These are phyloP conservation scores for Clathrus columnatus DNA, from an alignment of 768 basidiomycete species.

Conservation along the genomic window DNA sequence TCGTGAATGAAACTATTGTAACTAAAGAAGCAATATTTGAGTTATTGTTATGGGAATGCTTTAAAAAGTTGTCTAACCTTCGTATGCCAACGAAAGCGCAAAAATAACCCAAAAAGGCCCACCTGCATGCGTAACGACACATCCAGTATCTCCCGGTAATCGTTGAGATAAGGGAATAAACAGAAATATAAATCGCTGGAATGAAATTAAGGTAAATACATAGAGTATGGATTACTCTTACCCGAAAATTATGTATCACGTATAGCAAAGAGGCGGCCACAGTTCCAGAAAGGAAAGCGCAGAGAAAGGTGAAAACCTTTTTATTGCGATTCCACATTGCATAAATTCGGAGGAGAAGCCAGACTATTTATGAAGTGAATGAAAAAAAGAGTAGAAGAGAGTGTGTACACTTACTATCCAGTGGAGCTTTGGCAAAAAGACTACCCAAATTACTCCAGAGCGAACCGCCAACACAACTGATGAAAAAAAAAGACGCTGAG, in stretches of 20 bases:
- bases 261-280: not conserved
- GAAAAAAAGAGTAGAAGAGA: not conserved
- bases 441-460: not conserved
- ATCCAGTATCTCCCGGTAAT: not conserved
- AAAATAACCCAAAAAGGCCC: not conserved
- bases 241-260: not conserved
- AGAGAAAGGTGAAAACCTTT: not conserved
- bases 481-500: not conserved
- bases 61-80: not conserved
- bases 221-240: no score
- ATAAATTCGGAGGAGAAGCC: not conserved
- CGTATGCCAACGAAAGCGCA: not conserved
- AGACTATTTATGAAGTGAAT: not conserved
- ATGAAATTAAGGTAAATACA: no score
- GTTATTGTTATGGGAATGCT: not conserved
- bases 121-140: not conserved
- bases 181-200: not conserved
- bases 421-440: not conserved
- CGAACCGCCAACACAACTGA: not conserved
- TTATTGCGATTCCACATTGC: not conserved
- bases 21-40: not conserved
- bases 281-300: not conserved
- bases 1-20: not conserved
- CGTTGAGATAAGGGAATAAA: not conserved
- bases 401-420: not conserved